Conservation (phyloP, 192 early-diverging fungal species). For the Phycomyces nitens region DNA sequence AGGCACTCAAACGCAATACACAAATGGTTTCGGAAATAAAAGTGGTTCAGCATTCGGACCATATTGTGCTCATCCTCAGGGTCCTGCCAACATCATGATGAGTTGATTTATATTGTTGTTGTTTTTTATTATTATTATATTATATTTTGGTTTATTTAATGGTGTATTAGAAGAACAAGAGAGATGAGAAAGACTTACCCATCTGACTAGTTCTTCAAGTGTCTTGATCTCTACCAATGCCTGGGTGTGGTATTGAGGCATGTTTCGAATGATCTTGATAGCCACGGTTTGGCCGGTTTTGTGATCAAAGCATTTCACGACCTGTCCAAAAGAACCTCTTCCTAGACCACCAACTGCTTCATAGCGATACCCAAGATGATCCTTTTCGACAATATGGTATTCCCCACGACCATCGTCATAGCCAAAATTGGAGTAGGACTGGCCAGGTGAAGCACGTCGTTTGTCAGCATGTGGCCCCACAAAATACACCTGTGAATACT, state of each 20-base stretch:
- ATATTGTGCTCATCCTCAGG: constrained; percentile 67
- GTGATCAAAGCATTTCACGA: constrained; percentile 88
- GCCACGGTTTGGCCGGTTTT: constrained; percentile 80
- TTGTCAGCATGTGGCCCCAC: constrained; percentile 16
- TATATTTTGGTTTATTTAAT: no score
- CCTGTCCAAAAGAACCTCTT: constrained; percentile 92
- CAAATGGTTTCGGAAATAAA: constrained; percentile 90
- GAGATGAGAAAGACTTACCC: constrained; percentile 42
- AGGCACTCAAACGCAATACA: constrained; percentile 92
- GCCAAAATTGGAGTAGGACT: constrained; percentile 5
- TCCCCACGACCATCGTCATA: constrained; percentile 90
- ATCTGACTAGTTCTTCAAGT: constrained; percentile 71
- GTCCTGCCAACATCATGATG: constrained; percentile 50
- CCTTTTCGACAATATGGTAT: constrained; percentile 77
- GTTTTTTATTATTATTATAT: no score
- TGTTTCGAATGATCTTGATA: constrained; percentile 92
- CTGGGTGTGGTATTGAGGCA: constrained; percentile 91
- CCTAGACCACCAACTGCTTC: constrained; percentile 85
- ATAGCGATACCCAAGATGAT: constrained; percentile 87
- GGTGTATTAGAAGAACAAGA: no score
- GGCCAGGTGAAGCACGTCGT: background rate
- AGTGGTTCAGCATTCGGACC: constrained; percentile 83
- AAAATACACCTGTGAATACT: constrained; percentile 13
- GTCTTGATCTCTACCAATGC: constrained; percentile 91
- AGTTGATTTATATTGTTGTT: constrained; percentile 2